Evolutionary conservation across 2,329 filamentous ascomycete species (phyloP), one percentile per base, ranked within the genome.

Genomic region (Hymenoscyphus albidus): DNA sequence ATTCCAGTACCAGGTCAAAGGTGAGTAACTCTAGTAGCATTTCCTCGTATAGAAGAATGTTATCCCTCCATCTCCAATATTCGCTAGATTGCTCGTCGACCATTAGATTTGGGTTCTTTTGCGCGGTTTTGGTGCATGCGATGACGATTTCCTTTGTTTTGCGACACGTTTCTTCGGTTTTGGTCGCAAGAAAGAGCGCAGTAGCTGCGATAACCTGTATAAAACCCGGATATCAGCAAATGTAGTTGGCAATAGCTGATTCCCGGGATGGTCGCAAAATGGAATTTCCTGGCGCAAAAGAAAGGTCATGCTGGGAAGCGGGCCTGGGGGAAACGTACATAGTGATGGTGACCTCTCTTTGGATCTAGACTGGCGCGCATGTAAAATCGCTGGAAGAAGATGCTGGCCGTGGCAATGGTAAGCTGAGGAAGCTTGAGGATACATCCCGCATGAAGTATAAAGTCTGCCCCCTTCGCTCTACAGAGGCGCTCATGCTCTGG

Each of bases 41-140:
- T 75, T 98, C 95, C 78, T 99, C 95, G 74, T 96, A 92, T 69
- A 90, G 89, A 14, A 98, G 81, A 64, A 99, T 96, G 65, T 90
- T 95, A 75, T 99, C 95, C 67, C 93, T 87, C 95, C 95, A 99
- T 73, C 91, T 87, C 95, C 95, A 99, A 76, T 95, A 99, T 75
- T 99, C 95, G 74, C 97, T 98, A 70, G 91, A 96, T 77, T 98
- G 93, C 78, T 98, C 95, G 75, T 99, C 95, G 61, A 98, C 91
- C 62, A 94, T 82, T 65, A 97, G 85, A 72, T 92, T 91, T 1
- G 92, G 83, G 71, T 98, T 94, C 80, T 99, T 98, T 77, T 97
- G 93, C 35, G 94, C 95, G 22, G 97, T 92, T 70, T 94, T 92
- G 66, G 93, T 95, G 72, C 96, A 95, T 0, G 93, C 92, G 39